Base-by-base conservation (phyloP, 768 basidiomycete species). In the Kwoniella europaea region DNA sequence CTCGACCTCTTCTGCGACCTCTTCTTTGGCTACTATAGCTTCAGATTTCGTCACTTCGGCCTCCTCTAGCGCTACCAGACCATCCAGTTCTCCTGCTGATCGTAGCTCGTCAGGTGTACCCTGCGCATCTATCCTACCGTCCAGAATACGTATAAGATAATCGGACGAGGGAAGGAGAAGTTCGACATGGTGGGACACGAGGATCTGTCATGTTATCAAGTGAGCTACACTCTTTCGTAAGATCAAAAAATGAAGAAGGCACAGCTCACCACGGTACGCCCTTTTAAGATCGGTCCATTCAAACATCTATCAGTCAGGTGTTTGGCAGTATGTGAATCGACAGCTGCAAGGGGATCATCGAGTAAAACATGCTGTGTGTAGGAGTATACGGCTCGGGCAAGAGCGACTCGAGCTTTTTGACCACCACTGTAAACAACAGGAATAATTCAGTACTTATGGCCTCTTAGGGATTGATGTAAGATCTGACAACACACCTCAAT, bases 161-260 rank as follows among this genome's bases (percentile, higher is more conserved):
- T 89, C 78, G 0, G 91, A 88, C 0, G 88, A 89, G 0, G 92
- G 90, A 7, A 92, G 87, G 18, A 93, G 89, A 1, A 94, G 87
- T 61, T 93, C 91, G 29, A 93, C 89, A 76, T 93, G 92, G 71
- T 94, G 92, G 0, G 92, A 92, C 44, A 94, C 92, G 13, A 87
- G 72, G 50, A 86, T 79, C 74, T 79, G 54, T 3, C 24, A 10
- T 60, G n/a, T 1, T 10, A 22, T 41, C 24, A 50, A 46, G 18
- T 64, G 10, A 55, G 62, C 22, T 59, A 29, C 22, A 3, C 22
- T n/a, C 29, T 55, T 20, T 50, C 15, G 27, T 27, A 3, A 22
- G 2, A 12, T 42, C 0, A 15, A 64, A 13, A 0, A 54, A 29
- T n/a, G n/a, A n/a, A 1, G 42, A 18, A 46, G 50, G 20, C 20